A percentile compares a stretch with the other conserved stretches of the same genome.
Conservation (phyloP, 208 protist genomes). For the Acanthamoeba lenticulata region DNA sequence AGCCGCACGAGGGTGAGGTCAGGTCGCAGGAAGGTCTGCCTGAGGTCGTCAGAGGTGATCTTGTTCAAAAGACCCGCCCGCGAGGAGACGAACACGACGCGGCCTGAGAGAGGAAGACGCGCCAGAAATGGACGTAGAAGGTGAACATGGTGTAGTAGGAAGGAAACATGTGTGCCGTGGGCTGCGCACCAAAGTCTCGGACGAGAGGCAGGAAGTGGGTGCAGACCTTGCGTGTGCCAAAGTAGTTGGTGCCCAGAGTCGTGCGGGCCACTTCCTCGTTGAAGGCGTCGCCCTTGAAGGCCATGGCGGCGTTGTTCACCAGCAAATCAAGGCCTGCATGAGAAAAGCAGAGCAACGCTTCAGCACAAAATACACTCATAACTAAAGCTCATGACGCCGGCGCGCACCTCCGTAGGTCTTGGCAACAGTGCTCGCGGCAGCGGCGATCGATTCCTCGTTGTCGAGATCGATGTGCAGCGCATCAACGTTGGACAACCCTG, state of each 20-base stretch:
- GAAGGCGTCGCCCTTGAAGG: conserved; percentile 56
- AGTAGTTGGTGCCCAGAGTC: conserved; percentile 34
- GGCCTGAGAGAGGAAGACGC: background rate
- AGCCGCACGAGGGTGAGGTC: background rate
- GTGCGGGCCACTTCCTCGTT: conserved; percentile 24
- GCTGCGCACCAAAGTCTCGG: background rate
- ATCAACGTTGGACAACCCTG: background rate
- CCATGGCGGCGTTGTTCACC: conserved; percentile 64
- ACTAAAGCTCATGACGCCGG: background rate
- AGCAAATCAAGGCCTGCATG: background rate
- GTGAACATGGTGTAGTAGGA: too few relatives aligned
- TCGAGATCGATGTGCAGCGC: background rate
- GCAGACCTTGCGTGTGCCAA: conserved; percentile 24
- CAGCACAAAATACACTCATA: background rate
- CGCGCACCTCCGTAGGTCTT: background rate
- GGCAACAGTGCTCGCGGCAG: background rate
- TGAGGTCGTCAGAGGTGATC: background rate
- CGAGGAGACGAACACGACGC: background rate
- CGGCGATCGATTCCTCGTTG: background rate
- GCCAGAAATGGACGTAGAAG: too few relatives aligned
- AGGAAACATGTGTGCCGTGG: too few relatives aligned
- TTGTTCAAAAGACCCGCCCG: background rate
- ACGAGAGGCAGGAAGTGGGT: background rate
- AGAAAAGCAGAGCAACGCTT: background rate
- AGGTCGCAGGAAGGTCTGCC: background rate